phyloP scores from a whole-genome alignment of 257 asterid genomes.

The Solanum chiquidenum region DNA sequence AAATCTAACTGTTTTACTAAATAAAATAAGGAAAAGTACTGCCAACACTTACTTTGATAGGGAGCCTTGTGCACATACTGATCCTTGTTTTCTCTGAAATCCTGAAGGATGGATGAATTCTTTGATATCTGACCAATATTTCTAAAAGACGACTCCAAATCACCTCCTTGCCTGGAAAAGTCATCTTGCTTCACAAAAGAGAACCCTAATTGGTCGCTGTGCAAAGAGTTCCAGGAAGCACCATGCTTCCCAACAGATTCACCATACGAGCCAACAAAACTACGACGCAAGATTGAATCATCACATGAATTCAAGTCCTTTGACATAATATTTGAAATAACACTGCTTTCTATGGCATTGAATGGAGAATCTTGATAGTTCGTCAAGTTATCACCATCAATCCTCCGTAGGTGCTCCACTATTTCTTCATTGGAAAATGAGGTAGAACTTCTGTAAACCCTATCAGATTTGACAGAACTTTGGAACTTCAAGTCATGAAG shows the following conservation, averaged over 20 bases:
- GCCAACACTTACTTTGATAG: conserved; percentile 42
- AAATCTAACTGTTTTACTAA: background rate
- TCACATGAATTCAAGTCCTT: conserved; percentile 47
- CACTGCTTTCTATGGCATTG: conserved; percentile 63
- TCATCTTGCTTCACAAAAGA: conserved; percentile 44
- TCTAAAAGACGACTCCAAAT: conserved; percentile 12
- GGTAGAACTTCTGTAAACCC: conserved; percentile 68
- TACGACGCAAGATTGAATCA: background rate
- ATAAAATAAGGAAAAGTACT: background rate
- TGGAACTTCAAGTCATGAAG: conserved; percentile 71
- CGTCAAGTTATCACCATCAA: conserved; percentile 40
- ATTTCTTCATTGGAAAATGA: conserved; percentile 94
- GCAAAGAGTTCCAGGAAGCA: conserved; percentile 67
- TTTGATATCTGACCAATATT: conserved; percentile 15
- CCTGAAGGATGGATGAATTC: conserved; percentile 27
- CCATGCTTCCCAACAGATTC: conserved; percentile 47
- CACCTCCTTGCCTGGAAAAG: conserved; percentile 43
- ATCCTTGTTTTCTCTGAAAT: conserved; percentile 46
- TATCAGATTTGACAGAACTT: conserved; percentile 69
- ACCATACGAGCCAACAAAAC: conserved; percentile 3
- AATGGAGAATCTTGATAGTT: conserved; percentile 52
- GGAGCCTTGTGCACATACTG: conserved; percentile 52
- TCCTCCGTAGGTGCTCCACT: conserved; percentile 87
- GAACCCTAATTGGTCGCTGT: conserved; percentile 52
- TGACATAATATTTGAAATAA: conserved; percentile 78